A percentile compares a stretch with the other conserved stretches of the same genome.
Evolutionary conservation across 768 basidiomycete species (phyloP).

Genomic region (Dioszegia crocea): DNA sequence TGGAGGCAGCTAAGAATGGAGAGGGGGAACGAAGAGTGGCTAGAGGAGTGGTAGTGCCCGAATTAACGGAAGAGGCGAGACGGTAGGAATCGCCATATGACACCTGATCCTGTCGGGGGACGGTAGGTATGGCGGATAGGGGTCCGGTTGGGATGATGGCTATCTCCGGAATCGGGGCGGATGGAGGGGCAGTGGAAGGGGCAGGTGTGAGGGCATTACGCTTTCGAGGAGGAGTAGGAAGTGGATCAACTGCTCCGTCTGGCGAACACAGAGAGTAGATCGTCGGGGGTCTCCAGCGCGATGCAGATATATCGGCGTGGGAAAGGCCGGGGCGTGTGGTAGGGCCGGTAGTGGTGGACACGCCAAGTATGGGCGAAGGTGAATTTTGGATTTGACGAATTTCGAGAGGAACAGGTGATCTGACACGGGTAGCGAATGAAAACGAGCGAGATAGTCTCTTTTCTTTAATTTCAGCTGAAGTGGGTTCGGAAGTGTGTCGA

Average conservation of each 20-base stretch:
- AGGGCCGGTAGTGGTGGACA: too few species aligned
- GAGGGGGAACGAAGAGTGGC: too few species aligned
- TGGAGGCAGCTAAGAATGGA: not conserved
- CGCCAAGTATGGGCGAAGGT: too few species aligned
- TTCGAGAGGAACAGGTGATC: not conserved
- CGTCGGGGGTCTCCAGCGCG: slow-evolving; percentile 10
- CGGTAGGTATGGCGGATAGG: too few species aligned
- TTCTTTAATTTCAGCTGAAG: not conserved
- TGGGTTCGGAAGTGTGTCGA: not conserved
- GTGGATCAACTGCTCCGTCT: slow-evolving; percentile 28
- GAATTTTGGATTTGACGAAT: not conserved
- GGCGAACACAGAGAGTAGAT: slow-evolving; percentile 29
- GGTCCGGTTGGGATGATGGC: not conserved
- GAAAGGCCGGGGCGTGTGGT: too few species aligned
- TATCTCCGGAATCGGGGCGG: not conserved
- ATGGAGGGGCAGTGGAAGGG: not conserved
- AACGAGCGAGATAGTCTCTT: not conserved
- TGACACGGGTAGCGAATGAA: not conserved
- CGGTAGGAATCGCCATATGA: too few species aligned
- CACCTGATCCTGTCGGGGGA: too few species aligned
- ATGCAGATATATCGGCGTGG: slow-evolving; percentile 8
- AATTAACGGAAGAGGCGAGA: too few species aligned
- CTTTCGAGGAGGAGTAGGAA: slow-evolving; percentile 5
- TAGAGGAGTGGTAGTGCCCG: too few species aligned
- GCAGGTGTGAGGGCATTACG: not conserved